A percentile compares a stretch with the other conserved stretches of the same genome.
Evolutionary conservation across 2,329 filamentous ascomycete genomes (phyloP).

Genomic region (Conoideocrella luteorostrata): DNA sequence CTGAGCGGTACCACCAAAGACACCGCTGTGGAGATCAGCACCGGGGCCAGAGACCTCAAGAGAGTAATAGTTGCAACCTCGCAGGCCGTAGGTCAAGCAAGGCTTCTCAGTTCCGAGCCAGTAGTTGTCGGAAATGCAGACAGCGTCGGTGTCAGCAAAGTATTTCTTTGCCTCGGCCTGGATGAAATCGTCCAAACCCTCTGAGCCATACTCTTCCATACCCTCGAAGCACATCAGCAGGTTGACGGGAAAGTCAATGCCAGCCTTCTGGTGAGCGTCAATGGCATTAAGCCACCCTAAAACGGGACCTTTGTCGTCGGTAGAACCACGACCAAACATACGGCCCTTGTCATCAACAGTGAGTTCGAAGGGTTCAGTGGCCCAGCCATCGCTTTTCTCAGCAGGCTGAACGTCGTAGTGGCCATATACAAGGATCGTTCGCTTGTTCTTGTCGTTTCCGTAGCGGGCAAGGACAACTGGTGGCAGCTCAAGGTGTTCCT

Average conservation of each 20-base stretch:
- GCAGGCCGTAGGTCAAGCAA: slow-evolving; percentile 92
- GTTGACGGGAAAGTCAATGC: slow-evolving; percentile 93
- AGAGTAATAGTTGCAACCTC: slow-evolving; percentile 97
- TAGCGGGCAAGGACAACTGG: slow-evolving; percentile 90
- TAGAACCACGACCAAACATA: slow-evolving; percentile 94
- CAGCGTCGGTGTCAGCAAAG: slow-evolving; percentile 91
- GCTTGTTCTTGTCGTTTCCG: slow-evolving; percentile 85
- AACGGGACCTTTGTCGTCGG: slow-evolving; percentile 96
- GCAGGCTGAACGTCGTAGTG: slow-evolving; percentile 99
- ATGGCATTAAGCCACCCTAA: slow-evolving; percentile 97
- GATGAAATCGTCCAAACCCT: slow-evolving; percentile 94
- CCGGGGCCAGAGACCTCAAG: slow-evolving; percentile 85
- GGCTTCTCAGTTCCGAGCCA: slow-evolving; percentile 99
- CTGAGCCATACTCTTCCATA: slow-evolving; percentile 98
- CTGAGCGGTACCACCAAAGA: slow-evolving; percentile 92
- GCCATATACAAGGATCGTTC: slow-evolving; percentile 92
- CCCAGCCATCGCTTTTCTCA: slow-evolving; percentile 88
- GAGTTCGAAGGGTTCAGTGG: slow-evolving; percentile 87
- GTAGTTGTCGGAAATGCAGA: slow-evolving; percentile 99
- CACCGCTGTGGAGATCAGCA: slow-evolving; percentile 91
- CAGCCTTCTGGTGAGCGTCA: slow-evolving; percentile 92
- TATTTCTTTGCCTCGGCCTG: slow-evolving; percentile 83
- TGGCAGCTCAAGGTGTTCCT: slow-evolving; percentile 83
- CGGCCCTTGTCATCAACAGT: slow-evolving; percentile 82
- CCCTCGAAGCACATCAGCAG: slow-evolving; percentile 99